Evolutionary conservation across 2,329 filamentous ascomycete species (phyloP), one percentile per base, ranked within the genome.

Genomic region (Pezizomycotina sp.): DNA sequence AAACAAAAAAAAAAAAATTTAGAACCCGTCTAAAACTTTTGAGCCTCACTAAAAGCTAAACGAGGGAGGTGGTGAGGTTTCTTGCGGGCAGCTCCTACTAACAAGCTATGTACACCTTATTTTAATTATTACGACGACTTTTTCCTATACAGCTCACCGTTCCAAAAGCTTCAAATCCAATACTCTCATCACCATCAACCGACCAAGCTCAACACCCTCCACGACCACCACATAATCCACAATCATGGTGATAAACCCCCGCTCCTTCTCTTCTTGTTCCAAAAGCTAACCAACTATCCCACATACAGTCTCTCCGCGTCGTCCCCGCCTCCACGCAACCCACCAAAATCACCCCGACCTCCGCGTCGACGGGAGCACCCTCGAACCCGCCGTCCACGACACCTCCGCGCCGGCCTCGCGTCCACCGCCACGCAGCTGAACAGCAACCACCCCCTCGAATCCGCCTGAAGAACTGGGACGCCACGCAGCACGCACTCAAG

Each of bases 311-410:
- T 55, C 78, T 95, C 69, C 82, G 83, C 62, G 78, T 98, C 62
- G 72, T 81, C 50, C 89, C 89, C 56, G 58, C 72, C 43, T 60
- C 73, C 52, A 55, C 64, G 49, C 71, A 86, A 64, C 60, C 72
- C 52, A 70, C 65, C 50, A 66, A 69, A 55, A 75, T 71, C 61
- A 66, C 65, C 53, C 62, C 66, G 50, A 52, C 51, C 50, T 52
- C 66, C 39, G 58, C 67, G 55, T 68, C 66, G 48, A 67, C 69
- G 51, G 72, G 70, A 37, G 89, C 89, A 3, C 89, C 89, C 50
- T 93, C 86, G 86, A 83, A 10, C 84, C 84, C 0, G 86, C 86
- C 50, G 67, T 95, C 47, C 84, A 91, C 67, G 89, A 95, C 64
- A 84, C 79, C 77, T 98, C 51, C 84, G 89, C 54, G 66, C 75